Evolutionary conservation across 2,329 filamentous ascomycete genomes (phyloP).

Genomic region (Aplosporella prunicola): DNA sequence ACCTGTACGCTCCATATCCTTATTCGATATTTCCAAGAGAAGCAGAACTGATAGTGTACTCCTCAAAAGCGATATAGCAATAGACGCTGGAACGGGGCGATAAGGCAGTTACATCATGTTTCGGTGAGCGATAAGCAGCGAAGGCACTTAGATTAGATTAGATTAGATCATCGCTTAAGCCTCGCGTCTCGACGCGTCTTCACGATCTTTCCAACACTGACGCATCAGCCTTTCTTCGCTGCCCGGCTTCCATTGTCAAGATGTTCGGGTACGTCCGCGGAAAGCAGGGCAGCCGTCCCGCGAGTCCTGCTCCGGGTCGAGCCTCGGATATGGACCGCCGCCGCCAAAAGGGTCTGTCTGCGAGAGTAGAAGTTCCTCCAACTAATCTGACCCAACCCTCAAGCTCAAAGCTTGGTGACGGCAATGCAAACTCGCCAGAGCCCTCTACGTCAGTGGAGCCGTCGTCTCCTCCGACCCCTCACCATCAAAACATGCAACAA

Average conservation of each 20-base stretch:
- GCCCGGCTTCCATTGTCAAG: neutral
- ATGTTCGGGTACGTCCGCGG: neutral
- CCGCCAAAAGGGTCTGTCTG: neutral
- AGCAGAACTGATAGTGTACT: neutral
- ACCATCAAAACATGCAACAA: neutral
- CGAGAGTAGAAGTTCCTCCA: neutral
- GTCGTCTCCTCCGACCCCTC: neutral
- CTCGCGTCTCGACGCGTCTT: conserved; percentile 1
- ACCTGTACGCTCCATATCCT: conserved; percentile 11
- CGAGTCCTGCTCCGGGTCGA: neutral
- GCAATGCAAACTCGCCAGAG: neutral
- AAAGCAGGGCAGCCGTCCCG: neutral
- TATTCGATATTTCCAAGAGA: conserved; percentile 6
- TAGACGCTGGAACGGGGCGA: no score
- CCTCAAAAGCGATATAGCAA: no score
- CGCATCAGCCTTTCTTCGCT: neutral
- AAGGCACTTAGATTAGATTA: neutral
- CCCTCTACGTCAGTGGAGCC: neutral
- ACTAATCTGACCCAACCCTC: neutral
- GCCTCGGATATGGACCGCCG: neutral
- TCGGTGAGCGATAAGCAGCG: conserved; percentile 1
- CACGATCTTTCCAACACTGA: neutral
- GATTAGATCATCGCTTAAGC: neutral
- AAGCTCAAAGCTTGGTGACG: neutral
- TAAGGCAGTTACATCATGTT: neutral